Conservation (phyloP, 2,329 filamentous ascomycete genomes). For the Lomentospora prolificans region DNA sequence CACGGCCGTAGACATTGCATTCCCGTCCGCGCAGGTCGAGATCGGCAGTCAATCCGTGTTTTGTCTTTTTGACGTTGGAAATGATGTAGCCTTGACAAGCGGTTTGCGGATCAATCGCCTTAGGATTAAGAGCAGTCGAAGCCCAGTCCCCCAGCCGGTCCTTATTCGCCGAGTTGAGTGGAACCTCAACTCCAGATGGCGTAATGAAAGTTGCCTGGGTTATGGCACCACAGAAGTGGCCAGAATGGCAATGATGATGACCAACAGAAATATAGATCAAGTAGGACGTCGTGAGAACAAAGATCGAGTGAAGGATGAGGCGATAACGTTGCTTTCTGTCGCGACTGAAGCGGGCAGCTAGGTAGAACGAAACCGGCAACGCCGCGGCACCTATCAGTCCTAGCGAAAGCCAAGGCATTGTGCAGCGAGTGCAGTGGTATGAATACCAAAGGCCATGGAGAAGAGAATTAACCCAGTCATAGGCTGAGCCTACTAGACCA, state of each 20-base stretch:
- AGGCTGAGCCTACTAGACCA: background rate
- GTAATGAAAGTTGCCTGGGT: slow-evolving; percentile 5
- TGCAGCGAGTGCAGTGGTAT: background rate
- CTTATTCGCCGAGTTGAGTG: background rate
- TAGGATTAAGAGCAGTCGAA: slow-evolving; percentile 9
- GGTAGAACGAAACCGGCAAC: background rate
- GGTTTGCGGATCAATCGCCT: slow-evolving; percentile 14
- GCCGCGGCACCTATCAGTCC: background rate
- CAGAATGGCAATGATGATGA: background rate
- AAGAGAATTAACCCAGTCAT: background rate
- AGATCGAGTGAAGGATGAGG: background rate
- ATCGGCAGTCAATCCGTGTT: slow-evolving; percentile 54
- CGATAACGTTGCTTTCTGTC: background rate
- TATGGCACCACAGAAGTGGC: slow-evolving; percentile 3
- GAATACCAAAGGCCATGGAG: background rate
- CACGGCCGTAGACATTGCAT: slow-evolving; percentile 71
- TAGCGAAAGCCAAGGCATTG: background rate
- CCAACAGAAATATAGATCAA: background rate
- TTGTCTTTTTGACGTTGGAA: slow-evolving; percentile 43
- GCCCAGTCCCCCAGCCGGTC: slow-evolving; percentile 3
- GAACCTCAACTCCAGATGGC: slow-evolving; percentile 3
- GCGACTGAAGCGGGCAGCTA: background rate
- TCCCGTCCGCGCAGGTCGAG: slow-evolving; percentile 58
- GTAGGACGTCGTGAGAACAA: background rate
- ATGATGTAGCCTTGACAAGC: slow-evolving; percentile 62